Percentiles rank a stretch among this genome's conserved stretches.
Conservation (phyloP, 768 basidiomycete species). For the Leccinum obscurum region DNA sequence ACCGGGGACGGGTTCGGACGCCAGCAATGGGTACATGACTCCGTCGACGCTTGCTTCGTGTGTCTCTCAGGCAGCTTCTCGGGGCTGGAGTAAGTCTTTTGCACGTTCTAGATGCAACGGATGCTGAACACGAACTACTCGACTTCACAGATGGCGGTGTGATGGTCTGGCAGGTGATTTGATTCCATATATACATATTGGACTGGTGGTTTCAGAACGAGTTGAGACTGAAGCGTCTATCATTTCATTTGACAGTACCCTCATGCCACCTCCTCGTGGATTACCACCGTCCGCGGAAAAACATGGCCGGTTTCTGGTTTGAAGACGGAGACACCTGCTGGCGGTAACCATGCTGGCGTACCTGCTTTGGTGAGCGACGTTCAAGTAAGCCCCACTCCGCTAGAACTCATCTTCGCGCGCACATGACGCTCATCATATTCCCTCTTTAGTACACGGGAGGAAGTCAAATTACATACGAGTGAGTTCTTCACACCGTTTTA, state of each 20-base stretch:
- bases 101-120: not conserved
- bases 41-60: slow-evolving; percentile 58
- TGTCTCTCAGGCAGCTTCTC: slow-evolving; percentile 52
- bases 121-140: not conserved
- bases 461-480: slow-evolving; percentile 43
- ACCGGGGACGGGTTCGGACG: slow-evolving; percentile 42
- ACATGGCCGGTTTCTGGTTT: slow-evolving; percentile 34
- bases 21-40: slow-evolving; percentile 57
- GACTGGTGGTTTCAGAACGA: not conserved
- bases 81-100: slow-evolving; percentile 63
- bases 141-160: slow-evolving; percentile 35
- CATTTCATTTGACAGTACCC: slow-evolving; percentile 33
- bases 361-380: slow-evolving; percentile 41
- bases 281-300: slow-evolving; percentile 37
- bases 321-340: not conserved
- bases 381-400: slow-evolving; percentile 34
- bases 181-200: not conserved
- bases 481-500: slow-evolving; percentile 6
- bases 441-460: slow-evolving; percentile 42
- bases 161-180: slow-evolving; percentile 43
- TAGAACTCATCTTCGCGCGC: not conserved
- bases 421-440: not conserved
- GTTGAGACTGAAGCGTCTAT: not conserved
- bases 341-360: slow-evolving; percentile 39
- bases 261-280: slow-evolving; percentile 40